A percentile compares a stretch with the other conserved stretches of the same genome.
Evolutionary conservation across 139 green algal genomes (phyloP).

Genomic region (Closterium sp.): DNA sequence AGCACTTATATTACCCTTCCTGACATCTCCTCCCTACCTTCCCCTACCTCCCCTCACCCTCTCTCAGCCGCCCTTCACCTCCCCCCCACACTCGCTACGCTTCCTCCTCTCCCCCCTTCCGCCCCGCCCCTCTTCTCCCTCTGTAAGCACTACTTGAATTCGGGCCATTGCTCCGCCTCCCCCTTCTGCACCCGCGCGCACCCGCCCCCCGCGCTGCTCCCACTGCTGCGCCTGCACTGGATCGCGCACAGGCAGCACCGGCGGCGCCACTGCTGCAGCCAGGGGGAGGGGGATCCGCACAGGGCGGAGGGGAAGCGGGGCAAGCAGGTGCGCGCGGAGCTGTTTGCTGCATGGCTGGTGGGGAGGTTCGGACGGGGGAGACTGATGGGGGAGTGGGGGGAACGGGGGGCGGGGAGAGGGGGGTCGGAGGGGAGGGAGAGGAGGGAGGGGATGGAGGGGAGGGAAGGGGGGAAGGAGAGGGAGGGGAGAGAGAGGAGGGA

Average conservation of each 20-base stretch:
- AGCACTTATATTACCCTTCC: background rate
- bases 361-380: slow-evolving; percentile 59
- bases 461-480: background rate
- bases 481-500: no score
- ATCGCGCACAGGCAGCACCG: slow-evolving; percentile 6
- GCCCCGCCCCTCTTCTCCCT: background rate
- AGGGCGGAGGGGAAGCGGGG: slow-evolving; percentile 8
- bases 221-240: slow-evolving; percentile 1
- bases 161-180: slow-evolving; percentile 55
- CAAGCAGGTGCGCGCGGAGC: slow-evolving; percentile 53
- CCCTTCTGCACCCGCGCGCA: slow-evolving; percentile 56
- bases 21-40: background rate
- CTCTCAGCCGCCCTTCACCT: background rate
- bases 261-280: background rate
- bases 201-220: background rate
- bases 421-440: background rate
- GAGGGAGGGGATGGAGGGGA: background rate
- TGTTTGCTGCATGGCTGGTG: slow-evolving; percentile 55
- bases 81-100: no score
- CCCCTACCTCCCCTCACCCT: background rate
- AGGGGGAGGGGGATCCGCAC: slow-evolving; percentile 16
- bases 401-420: background rate
- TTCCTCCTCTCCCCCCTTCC: background rate
- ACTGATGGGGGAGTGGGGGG: slow-evolving; percentile 27
- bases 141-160: slow-evolving; percentile 67